These are phyloP conservation scores for Lachancea dasiensis DNA, from an alignment of 805 yeast genomes.

Conservation along the genomic window DNA sequence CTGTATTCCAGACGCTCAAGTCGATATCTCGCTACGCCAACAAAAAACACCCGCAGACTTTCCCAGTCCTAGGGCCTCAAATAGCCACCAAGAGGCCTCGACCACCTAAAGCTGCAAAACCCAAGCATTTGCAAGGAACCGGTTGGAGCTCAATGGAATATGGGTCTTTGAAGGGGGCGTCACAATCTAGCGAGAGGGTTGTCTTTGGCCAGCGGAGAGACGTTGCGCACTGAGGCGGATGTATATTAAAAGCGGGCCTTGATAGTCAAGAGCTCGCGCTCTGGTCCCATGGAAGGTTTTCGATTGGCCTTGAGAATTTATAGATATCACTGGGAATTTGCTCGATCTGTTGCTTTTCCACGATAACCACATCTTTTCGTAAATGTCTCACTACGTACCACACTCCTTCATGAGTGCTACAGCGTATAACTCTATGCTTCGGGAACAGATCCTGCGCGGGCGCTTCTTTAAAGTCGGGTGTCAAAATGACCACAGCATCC, in stretches of 20 bases:
- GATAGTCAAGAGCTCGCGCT: conserved; percentile 15
- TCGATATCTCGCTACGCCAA: conserved; percentile 68
- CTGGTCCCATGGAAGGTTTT: conserved; percentile 20
- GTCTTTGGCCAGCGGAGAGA: conserved; percentile 50
- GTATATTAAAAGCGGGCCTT: too few species aligned
- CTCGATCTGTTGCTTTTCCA: conserved; percentile 25
- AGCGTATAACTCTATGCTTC: conserved; percentile 36
- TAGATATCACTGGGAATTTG: conserved; percentile 29
- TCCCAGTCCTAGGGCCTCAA: conserved; percentile 54
- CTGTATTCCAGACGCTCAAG: conserved; percentile 66
- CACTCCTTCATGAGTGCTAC: conserved; percentile 44
- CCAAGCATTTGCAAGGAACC: conserved; percentile 37
- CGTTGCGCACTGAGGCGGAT: conserved; percentile 32
- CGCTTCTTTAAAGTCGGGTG: conserved; percentile 22
- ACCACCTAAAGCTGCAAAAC: conserved; percentile 51
- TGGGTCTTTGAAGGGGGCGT: conserved; percentile 55
- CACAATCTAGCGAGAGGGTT: conserved; percentile 46
- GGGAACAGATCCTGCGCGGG: conserved; percentile 12
- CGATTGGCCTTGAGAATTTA: conserved; percentile 26
- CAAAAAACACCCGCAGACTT: conserved; percentile 41
- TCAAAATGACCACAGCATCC: conserved; percentile 33
- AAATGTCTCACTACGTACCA: conserved; percentile 53
- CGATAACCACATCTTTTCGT: conserved; percentile 32
- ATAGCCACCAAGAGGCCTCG: conserved; percentile 43
- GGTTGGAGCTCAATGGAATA: conserved; percentile 57